A percentile compares a stretch with the other conserved stretches of the same genome.
These are phyloP conservation scores for Nothophaeocryptopus gaeumannii DNA, from an alignment of 2,329 filamentous ascomycete genomes.

Conservation along the genomic window DNA sequence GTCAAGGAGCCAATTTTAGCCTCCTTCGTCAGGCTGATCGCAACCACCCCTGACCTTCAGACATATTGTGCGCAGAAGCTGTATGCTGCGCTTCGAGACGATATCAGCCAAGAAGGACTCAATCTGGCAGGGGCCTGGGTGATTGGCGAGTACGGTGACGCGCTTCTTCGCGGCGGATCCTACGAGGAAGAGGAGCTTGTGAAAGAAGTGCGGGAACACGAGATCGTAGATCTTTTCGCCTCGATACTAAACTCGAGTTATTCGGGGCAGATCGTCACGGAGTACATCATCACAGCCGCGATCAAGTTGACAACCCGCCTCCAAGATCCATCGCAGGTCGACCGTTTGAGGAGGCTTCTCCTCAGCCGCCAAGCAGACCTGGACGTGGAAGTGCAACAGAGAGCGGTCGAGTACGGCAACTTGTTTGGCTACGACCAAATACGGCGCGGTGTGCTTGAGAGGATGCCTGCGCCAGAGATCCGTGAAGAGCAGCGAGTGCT, in stretches of 20 bases:
- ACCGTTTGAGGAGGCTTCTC: constrained; percentile 76
- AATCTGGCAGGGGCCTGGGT: constrained; percentile 94
- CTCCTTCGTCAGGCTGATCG: constrained; percentile 92
- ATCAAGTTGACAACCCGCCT: constrained; percentile 94
- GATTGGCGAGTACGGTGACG: constrained; percentile 94
- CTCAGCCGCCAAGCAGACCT: constrained; percentile 78
- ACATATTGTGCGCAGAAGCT: constrained; percentile 96
- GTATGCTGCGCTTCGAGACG: constrained; percentile 84
- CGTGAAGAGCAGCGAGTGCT: constrained; percentile 91
- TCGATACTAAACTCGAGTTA: constrained; percentile 94
- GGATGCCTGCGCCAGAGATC: constrained; percentile 97
- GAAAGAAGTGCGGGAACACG: constrained; percentile 75
- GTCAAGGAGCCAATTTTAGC: constrained; percentile 98
- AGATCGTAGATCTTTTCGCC: constrained; percentile 88
- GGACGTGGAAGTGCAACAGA: constrained; percentile 93
- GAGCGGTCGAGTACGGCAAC: constrained; percentile 91
- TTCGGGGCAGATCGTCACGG: constrained; percentile 81
- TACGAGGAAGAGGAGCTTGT: constrained; percentile 94
- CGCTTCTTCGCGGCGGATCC: constrained; percentile 80
- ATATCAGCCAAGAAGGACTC: constrained; percentile 95
- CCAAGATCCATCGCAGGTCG: constrained; percentile 77
- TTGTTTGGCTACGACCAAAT: constrained; percentile 89
- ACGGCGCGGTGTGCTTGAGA: constrained; percentile 84
- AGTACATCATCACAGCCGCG: constrained; percentile 92
- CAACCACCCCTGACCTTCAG: constrained; percentile 89